These are phyloP conservation scores for Penicillium thymicola DNA, from an alignment of 2,329 filamentous ascomycete genomes.

Conservation along the genomic window DNA sequence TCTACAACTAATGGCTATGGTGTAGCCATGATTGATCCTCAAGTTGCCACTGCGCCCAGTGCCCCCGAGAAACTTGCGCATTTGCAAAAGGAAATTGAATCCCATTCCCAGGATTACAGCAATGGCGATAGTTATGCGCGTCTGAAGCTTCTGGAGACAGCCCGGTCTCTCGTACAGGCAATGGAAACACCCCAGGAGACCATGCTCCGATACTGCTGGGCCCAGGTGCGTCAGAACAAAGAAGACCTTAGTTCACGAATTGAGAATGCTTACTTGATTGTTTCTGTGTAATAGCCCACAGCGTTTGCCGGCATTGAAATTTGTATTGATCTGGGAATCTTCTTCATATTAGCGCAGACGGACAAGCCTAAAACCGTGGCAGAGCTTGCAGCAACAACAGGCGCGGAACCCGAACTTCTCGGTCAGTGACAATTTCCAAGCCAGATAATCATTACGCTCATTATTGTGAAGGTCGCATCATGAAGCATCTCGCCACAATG, in stretches of 20 bases:
- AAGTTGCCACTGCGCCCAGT: slow-evolving; percentile 25
- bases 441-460: not conserved
- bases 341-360: slow-evolving; percentile 7
- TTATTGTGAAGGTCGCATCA: slow-evolving; percentile 8
- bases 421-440: not conserved
- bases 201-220: slow-evolving; percentile 28
- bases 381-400: slow-evolving; percentile 13
- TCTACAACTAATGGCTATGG: not conserved
- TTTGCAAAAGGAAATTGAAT: slow-evolving; percentile 18
- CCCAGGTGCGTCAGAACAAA: slow-evolving; percentile 15
- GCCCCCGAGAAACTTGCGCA: slow-evolving; percentile 17
- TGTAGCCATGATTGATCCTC: not conserved
- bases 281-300: slow-evolving; percentile 5
- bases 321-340: slow-evolving; percentile 17
- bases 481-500: slow-evolving; percentile 20
- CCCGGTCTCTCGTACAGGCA: slow-evolving; percentile 25
- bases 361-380: slow-evolving; percentile 13
- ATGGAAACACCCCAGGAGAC: slow-evolving; percentile 31
- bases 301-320: slow-evolving; percentile 17
- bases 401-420: slow-evolving; percentile 11
- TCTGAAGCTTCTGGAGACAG: slow-evolving; percentile 23
- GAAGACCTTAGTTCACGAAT: no score
- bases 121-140: slow-evolving; percentile 15
- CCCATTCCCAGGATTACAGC: slow-evolving; percentile 12
- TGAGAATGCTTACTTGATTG: not conserved